Evolutionary conservation across 2,329 filamentous ascomycete genomes (phyloP).

Genomic region (Fusarium devonianum): DNA sequence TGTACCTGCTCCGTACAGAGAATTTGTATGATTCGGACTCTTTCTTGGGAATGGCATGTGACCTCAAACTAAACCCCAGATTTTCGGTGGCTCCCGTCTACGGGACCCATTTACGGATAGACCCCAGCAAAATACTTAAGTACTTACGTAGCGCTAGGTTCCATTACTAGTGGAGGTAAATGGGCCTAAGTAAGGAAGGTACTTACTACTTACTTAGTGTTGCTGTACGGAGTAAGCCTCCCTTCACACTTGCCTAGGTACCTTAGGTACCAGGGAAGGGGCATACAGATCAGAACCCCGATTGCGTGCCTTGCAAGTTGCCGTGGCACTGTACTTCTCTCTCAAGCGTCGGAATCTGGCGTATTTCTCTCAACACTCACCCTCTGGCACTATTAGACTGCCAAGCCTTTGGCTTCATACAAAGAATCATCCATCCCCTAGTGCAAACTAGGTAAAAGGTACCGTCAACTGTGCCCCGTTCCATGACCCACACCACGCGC

Average conservation of each 20-base stretch:
- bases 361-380: neutral
- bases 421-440: conserved; percentile 5
- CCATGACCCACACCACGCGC: conserved; percentile 39
- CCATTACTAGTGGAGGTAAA: neutral
- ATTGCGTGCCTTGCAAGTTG: too few species aligned
- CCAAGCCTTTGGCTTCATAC: conserved; percentile 29
- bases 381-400: conserved; percentile 8
- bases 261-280: conserved; percentile 4
- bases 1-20: too few species aligned
- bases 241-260: too few species aligned
- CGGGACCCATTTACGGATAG: neutral
- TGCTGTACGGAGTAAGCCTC: neutral
- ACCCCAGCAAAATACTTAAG: conserved; percentile 11
- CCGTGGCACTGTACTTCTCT: neutral
- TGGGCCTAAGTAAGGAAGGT: neutral
- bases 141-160: too few species aligned
- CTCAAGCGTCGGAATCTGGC: neutral
- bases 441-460: conserved; percentile 19
- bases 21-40: neutral
- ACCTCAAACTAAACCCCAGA: conserved; percentile 26
- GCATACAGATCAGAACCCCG: too few species aligned
- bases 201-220: neutral
- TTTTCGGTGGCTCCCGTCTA: conserved; percentile 8
- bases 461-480: conserved; percentile 23
- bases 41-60: conserved; percentile 20